Percentiles rank a stretch among this genome's conserved stretches.
phyloP scores from a whole-genome alignment of 176 grass and related monocot species.

The Alopecurus myosuroides region DNA sequence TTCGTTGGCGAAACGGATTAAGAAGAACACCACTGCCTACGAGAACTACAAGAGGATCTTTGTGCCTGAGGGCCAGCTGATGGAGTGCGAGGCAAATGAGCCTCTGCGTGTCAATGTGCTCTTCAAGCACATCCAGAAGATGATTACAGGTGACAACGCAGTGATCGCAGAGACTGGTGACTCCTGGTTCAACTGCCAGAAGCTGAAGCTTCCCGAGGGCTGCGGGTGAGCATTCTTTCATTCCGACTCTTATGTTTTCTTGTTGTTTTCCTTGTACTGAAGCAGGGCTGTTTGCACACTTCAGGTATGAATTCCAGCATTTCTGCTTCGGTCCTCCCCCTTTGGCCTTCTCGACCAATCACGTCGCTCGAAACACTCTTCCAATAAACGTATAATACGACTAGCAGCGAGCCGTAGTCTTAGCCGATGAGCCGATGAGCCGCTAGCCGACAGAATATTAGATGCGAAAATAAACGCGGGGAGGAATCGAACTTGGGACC shows the following conservation, averaged over 20 bases:
- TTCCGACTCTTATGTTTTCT: not conserved
- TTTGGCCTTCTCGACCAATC: too few species aligned
- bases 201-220: slow-evolving; percentile 71
- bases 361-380: too few species aligned
- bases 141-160: slow-evolving; percentile 48
- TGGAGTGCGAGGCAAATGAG: slow-evolving; percentile 48
- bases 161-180: slow-evolving; percentile 81
- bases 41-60: slow-evolving; percentile 87
- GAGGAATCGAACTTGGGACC: too few species aligned
- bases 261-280: not conserved
- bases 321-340: too few species aligned
- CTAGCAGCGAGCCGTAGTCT: too few species aligned
- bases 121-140: slow-evolving; percentile 80
- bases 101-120: slow-evolving; percentile 70
- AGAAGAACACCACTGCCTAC: slow-evolving; percentile 64
- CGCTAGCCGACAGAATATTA: too few species aligned
- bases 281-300: not conserved
- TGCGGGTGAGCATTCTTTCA: slow-evolving; percentile 54
- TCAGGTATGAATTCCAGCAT: slow-evolving; percentile 79
- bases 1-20: slow-evolving; percentile 50
- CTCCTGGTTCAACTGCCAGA: slow-evolving; percentile 94
- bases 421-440: too few species aligned
- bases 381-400: too few species aligned
- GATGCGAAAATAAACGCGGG: too few species aligned
- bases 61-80: slow-evolving; percentile 54